A percentile compares a stretch with the other conserved stretches of the same genome.
Conservation (phyloP, 1,284 basidiomycete species). For the Takashimella tepidaria region DNA sequence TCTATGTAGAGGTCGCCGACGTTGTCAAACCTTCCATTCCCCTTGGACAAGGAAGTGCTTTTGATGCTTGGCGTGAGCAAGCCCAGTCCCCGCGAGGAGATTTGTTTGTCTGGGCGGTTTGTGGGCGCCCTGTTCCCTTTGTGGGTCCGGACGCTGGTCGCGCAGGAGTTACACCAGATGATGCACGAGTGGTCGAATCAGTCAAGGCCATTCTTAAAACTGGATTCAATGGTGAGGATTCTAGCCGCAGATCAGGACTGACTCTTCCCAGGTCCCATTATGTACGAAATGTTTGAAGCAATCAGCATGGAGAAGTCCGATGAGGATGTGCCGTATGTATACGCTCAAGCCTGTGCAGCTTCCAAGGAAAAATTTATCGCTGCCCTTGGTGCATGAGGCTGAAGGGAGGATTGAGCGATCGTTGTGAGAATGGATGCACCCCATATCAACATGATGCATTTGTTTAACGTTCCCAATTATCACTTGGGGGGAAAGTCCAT, state of each 20-base stretch:
- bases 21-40: constrained; percentile 8
- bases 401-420: no score
- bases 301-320: constrained; percentile 2
- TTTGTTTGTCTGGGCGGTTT: background rate
- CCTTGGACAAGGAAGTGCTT: constrained; percentile 7
- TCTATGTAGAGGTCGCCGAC: constrained; percentile 7
- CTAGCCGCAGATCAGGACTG: background rate
- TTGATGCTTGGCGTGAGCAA: constrained; percentile 11
- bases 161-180: background rate
- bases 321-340: background rate
- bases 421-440: no score
- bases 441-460: background rate
- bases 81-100: background rate
- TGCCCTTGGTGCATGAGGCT: no score
- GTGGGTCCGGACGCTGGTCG: background rate
- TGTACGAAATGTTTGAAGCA: constrained; percentile 9
- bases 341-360: constrained; percentile 2
- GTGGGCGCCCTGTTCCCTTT: background rate
- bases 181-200: constrained; percentile 8
- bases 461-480: background rate
- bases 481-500: background rate
- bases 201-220: constrained; percentile 9
- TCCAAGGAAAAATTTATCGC: background rate
- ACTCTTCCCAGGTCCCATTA: constrained; percentile 2
- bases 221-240: constrained; percentile 15